Conservation (phyloP, 2,329 filamentous ascomycete species). For the Ophiostoma sp. region DNA sequence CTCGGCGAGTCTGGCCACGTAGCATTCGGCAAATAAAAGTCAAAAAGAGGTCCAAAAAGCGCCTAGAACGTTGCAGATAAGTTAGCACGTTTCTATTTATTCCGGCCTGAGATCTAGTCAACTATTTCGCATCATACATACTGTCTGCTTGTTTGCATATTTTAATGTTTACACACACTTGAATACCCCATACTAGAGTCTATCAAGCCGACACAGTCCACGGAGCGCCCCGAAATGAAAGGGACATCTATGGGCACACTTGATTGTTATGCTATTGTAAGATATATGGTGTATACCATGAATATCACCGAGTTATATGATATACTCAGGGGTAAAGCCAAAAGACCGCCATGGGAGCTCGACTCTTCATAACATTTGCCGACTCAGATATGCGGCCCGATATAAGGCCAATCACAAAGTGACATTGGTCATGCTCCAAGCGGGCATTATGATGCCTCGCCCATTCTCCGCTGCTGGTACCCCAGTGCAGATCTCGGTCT, state of each 20-base stretch:
- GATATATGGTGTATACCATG: neutral
- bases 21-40: neutral
- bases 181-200: neutral
- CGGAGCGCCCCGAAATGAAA: neutral
- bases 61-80: neutral
- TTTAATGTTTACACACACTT: neutral
- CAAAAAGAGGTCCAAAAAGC: neutral
- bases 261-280: neutral
- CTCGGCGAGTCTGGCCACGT: neutral
- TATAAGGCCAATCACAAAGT: neutral
- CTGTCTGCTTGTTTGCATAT: neutral
- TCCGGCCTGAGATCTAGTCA: neutral
- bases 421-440: neutral
- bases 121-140: neutral
- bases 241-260: neutral
- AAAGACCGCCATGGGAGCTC: neutral
- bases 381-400: neutral
- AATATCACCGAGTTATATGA: too few relatives aligned
- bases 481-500: slow-evolving; percentile 5
- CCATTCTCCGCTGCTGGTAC: neutral
- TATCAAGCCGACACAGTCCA: neutral
- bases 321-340: neutral
- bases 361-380: neutral
- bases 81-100: neutral
- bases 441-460: neutral